These are phyloP conservation scores for Trichoderma orchidacearum DNA, from an alignment of 495 filamentous ascomycete species.

Conservation along the genomic window DNA sequence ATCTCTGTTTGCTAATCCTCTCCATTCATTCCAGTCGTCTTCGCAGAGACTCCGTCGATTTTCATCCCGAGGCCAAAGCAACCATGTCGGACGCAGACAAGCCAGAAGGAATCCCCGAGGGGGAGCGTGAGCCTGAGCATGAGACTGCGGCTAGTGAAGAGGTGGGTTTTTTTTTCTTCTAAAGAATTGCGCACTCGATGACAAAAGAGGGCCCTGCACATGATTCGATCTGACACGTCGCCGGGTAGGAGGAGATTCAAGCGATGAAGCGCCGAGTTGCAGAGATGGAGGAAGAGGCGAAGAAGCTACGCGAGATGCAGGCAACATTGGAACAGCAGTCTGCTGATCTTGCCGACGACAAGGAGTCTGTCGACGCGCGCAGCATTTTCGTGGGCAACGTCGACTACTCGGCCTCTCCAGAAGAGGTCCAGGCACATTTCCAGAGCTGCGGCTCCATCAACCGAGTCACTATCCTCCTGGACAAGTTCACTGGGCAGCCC, in stretches of 20 bases:
- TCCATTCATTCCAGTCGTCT: background rate
- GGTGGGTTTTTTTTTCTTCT: background rate
- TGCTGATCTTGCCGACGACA: conserved; percentile 74
- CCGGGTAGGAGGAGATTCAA: conserved; percentile 63
- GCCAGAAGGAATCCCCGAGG: background rate
- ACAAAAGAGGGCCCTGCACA: background rate
- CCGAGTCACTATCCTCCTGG: conserved; percentile 90
- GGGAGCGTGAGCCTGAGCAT: background rate
- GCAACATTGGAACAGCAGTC: conserved; percentile 71
- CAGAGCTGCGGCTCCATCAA: conserved; percentile 97
- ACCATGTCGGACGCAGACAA: conserved; percentile 4
- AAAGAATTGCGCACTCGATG: background rate
- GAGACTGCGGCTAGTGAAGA: conserved; percentile 1
- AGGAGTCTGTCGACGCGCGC: conserved; percentile 89
- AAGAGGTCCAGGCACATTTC: conserved; percentile 98
- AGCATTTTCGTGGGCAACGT: conserved; percentile 99
- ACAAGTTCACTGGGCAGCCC: conserved; percentile 96
- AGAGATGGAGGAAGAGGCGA: conserved; percentile 98
- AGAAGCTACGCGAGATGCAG: conserved; percentile 96
- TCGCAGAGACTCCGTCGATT: background rate
- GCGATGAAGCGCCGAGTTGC: conserved; percentile 97
- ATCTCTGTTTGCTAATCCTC: background rate
- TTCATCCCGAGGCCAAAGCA: background rate
- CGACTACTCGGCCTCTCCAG: conserved; percentile 92
- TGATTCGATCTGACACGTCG: background rate